Evolutionary conservation across 1,284 basidiomycete genomes (phyloP), one percentile per base, ranked within the genome.

Genomic region (Vanrija sp.): DNA sequence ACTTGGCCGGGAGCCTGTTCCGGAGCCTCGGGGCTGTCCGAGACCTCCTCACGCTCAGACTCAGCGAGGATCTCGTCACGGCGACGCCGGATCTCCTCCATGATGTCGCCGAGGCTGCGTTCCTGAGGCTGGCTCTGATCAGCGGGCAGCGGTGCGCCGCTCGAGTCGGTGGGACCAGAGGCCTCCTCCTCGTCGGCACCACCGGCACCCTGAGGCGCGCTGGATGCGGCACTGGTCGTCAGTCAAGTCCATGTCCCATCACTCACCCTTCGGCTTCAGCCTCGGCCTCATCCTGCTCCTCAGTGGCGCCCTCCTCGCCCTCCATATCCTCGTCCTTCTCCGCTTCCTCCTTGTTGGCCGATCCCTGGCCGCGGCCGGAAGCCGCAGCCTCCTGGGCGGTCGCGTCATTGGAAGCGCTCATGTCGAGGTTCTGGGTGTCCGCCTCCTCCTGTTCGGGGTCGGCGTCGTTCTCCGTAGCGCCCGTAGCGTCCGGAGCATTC

Each of bases 51-150:
- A 79, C 65, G 68, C 53, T 72, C 74, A n/a, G 75, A 66, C 43
- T 77, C 68, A 41, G 84, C 81, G 52, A 89, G 78, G 58, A 98
- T 97, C 57, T 93, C 87, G 57, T 95, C 85, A 60, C 93, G 84
- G 15, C 87, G 84, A 57, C 88, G 85, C 49, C 83, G 84, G 61
- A 97, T 89, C 66, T 94, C 88, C 61, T 88, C 83, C 51, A 92
- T 75, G 1, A 89, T 83, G 69, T 98, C 94, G 36, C 92, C 93
- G 3, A 95, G 83, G 57, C 84, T 87, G 51, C 92, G 88, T 24
- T 87, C 77, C 4, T 88, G 84, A 35, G 79, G 79, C 19, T 66
- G 65, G 4, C 48, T 37, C 36, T 60, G 51, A 42, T 69, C 61
- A 18, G 63, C 51, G 15, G 72, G 66, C 4, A 71, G 52, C 14